A percentile compares a stretch with the other conserved stretches of the same genome.
These are phyloP conservation scores for Leccinellum rugosiceps DNA, from an alignment of 768 basidiomycete genomes.

Conservation along the genomic window DNA sequence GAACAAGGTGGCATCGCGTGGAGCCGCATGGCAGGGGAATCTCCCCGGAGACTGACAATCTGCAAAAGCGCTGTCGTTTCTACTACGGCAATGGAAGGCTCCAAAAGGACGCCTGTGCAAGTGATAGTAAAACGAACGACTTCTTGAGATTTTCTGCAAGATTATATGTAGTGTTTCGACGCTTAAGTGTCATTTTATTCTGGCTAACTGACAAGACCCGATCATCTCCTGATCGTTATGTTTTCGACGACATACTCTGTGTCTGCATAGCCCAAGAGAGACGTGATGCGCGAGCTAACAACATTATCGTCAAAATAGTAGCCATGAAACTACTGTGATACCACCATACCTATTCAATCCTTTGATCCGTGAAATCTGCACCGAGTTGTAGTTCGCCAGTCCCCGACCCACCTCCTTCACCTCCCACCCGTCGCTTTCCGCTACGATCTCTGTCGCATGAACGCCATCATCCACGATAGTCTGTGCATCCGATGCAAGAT, in stretches of 20 bases:
- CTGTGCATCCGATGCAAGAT: slow-evolving; percentile 20
- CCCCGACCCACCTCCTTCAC: slow-evolving; percentile 91
- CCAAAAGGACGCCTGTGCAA: neutral
- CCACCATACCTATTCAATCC: slow-evolving; percentile 83
- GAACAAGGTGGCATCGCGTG: neutral
- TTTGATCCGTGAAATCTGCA: slow-evolving; percentile 83
- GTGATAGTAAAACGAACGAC: neutral
- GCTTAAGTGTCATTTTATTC: neutral
- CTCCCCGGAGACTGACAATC: neutral
- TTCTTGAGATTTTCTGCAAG: neutral
- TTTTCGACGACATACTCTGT: slow-evolving; percentile 97
- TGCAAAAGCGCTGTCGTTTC: neutral
- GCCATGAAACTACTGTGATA: neutral
- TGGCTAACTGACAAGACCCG: neutral
- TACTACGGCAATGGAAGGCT: neutral
- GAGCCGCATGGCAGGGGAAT: neutral
- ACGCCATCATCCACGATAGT: slow-evolving; percentile 33
- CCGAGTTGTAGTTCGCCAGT: slow-evolving; percentile 92
- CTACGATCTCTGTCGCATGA: slow-evolving; percentile 27
- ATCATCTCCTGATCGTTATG: slow-evolving; percentile 64
- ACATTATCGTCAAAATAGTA: slow-evolving; percentile 6
- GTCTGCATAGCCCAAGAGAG: slow-evolving; percentile 88
- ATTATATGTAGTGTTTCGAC: neutral
- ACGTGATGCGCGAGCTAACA: slow-evolving; percentile 72
- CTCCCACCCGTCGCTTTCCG: slow-evolving; percentile 57